Conservation (phyloP, 805 yeast genomes). For the Metschnikowia matae region DNA sequence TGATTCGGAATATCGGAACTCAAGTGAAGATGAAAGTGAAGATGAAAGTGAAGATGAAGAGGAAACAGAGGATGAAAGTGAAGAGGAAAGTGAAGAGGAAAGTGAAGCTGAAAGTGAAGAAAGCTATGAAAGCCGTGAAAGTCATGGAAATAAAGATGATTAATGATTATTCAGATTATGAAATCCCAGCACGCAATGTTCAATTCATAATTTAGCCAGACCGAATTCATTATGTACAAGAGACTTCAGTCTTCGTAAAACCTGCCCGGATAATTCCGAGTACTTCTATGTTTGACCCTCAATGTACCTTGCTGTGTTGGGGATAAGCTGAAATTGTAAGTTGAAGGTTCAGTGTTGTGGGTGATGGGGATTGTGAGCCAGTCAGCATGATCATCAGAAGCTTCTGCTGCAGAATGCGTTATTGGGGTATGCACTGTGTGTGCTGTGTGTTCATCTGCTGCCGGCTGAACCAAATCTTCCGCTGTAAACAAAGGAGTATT, state of each 20-base stretch:
- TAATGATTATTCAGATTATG: not conserved
- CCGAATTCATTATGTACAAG: not conserved
- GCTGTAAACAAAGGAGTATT: not conserved
- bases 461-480: not conserved
- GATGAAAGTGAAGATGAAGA: not conserved
- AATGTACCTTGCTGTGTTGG: not conserved
- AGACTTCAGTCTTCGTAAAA: not conserved
- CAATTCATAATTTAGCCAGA: not conserved
- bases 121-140: too few relatives aligned
- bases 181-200: not conserved
- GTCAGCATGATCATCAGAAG: not conserved
- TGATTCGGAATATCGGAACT: not conserved
- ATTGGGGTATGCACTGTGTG: not conserved
- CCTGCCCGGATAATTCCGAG: not conserved
- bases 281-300: not conserved
- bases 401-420: not conserved
- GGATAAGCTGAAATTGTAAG: not conserved
- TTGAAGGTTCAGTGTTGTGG: not conserved
- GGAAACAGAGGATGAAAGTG: not conserved
- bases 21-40: not conserved
- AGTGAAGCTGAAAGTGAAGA: not conserved
- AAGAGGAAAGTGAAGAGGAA: not conserved
- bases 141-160: not conserved
- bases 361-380: conserved; percentile 1
- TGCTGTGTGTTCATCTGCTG: not conserved